Conservation (phyloP, 768 basidiomycete species). For the Hemileccinum rubropunctum region DNA sequence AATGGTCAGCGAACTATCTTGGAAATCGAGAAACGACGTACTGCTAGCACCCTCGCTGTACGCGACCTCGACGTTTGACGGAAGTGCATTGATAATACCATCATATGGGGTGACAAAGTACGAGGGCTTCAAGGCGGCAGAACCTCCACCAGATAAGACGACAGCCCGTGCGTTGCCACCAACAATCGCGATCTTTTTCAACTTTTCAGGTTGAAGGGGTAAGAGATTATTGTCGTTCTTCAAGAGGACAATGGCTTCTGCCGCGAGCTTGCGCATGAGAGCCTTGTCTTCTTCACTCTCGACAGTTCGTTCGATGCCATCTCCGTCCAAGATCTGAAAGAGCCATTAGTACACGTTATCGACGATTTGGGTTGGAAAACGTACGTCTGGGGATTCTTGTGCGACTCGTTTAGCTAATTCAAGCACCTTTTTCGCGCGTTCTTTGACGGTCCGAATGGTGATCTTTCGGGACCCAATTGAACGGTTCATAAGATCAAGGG, state of each 20-base stretch:
- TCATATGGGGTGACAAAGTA: conserved; percentile 79
- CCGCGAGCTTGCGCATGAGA: conserved; percentile 66
- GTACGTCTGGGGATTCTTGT: conserved; percentile 60
- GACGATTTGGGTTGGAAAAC: background rate
- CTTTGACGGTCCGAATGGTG: conserved; percentile 59
- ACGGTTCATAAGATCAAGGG: conserved; percentile 62
- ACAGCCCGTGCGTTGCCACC: conserved; percentile 63
- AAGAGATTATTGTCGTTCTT: conserved; percentile 58
- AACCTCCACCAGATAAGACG: conserved; percentile 75
- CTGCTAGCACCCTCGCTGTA: conserved; percentile 71
- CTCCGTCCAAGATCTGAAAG: conserved; percentile 63
- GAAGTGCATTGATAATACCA: conserved; percentile 63
- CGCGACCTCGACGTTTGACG: conserved; percentile 48
- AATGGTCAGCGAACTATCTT: background rate
- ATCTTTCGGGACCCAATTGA: conserved; percentile 62
- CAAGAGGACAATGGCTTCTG: conserved; percentile 69
- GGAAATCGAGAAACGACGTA: conserved; percentile 26
- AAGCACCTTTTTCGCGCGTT: conserved; percentile 63
- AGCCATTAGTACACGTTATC: background rate
- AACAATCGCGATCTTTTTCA: conserved; percentile 73
- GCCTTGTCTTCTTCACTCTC: conserved; percentile 60
- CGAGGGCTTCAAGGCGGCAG: conserved; percentile 64
- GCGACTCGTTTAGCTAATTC: conserved; percentile 71
- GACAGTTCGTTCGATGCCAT: conserved; percentile 60
- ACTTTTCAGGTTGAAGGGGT: conserved; percentile 34